phyloP scores from a whole-genome alignment of 2,329 filamentous ascomycete genomes.

The Hypoxylon sp. region DNA sequence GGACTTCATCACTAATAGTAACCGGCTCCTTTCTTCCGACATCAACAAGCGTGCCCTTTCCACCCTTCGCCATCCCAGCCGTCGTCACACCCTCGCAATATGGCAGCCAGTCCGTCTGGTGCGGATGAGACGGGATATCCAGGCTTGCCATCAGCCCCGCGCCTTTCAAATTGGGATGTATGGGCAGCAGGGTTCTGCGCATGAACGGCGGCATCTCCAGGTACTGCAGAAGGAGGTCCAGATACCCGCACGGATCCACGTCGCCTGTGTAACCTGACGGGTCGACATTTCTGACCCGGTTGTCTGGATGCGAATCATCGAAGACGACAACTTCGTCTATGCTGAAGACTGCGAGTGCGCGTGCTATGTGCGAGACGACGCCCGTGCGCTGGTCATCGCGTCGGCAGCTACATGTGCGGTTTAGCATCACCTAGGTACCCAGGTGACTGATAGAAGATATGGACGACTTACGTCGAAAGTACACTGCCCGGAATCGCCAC shows the following conservation, averaged over 20 bases:
- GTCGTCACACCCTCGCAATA: conserved; percentile 82
- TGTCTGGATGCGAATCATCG: conserved; percentile 68
- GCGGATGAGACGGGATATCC: conserved; percentile 86
- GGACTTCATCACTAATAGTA: conserved; percentile 67
- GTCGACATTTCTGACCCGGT: conserved; percentile 59
- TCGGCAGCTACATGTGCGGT: conserved; percentile 60
- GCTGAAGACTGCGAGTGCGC: conserved; percentile 82
- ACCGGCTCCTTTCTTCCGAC: conserved; percentile 65
- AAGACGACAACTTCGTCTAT: conserved; percentile 87
- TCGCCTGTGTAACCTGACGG: conserved; percentile 70
- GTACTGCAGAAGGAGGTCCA: conserved; percentile 80
- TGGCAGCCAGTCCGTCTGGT: conserved; percentile 77
- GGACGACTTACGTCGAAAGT: conserved; percentile 69
- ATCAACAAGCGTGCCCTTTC: conserved; percentile 64
- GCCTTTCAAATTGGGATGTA: conserved; percentile 79
- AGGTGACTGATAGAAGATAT: conserved; percentile 1
- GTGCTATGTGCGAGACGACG: conserved; percentile 77
- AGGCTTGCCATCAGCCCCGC: conserved; percentile 79
- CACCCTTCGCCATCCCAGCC: conserved; percentile 51
- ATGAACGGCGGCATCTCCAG: conserved; percentile 87
- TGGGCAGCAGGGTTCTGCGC: conserved; percentile 75
- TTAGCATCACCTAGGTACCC: too few relatives aligned
- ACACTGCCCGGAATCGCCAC: conserved; percentile 82
- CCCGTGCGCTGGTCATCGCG: conserved; percentile 79
- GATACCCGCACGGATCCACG: conserved; percentile 79